Percentiles rank a stretch among this genome's conserved stretches.
Evolutionary conservation across 352 stramenopile species (phyloP).

Genomic region (Pythium apleroticum): DNA sequence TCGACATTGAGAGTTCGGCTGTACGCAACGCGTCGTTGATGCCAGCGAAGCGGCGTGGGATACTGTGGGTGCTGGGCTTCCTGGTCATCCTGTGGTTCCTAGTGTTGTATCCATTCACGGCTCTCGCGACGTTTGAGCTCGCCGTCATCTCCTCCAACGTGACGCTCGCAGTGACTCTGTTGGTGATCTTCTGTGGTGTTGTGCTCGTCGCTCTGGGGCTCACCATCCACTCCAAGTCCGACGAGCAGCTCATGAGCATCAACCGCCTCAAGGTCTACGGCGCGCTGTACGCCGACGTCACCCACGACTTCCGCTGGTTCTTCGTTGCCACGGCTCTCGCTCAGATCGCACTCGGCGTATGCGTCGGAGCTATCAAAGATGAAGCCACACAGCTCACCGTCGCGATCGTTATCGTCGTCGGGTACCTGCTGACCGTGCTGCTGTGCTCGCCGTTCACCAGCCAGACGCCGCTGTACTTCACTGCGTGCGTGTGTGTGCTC

Average conservation of each 20-base stretch:
- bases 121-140: conserved; percentile 38
- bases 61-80: conserved; percentile 38
- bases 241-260: conserved; percentile 31
- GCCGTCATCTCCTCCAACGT: conserved; percentile 25
- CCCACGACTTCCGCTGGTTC: conserved; percentile 39
- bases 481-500: conserved; percentile 15
- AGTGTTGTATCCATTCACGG: conserved; percentile 39
- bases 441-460: conserved; percentile 36
- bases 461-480: conserved; percentile 15
- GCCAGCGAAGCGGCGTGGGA: conserved; percentile 21
- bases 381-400: conserved; percentile 33
- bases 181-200: conserved; percentile 29
- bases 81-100: conserved; percentile 42
- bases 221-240: conserved; percentile 23
- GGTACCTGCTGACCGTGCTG: conserved; percentile 34
- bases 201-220: conserved; percentile 19
- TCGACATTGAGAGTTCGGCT: conserved; percentile 24
- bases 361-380: conserved; percentile 33
- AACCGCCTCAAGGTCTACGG: conserved; percentile 33
- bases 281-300: conserved; percentile 37
- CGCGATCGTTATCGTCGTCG: conserved; percentile 32
- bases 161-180: conserved; percentile 23
- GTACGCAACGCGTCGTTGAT: conserved; percentile 13
- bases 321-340: conserved; percentile 33
- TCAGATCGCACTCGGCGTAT: conserved; percentile 35